Percentiles rank a stretch among this genome's conserved stretches.
phyloP scores from a whole-genome alignment of 148 eudicot species.

The Rhododendron henanense region DNA sequence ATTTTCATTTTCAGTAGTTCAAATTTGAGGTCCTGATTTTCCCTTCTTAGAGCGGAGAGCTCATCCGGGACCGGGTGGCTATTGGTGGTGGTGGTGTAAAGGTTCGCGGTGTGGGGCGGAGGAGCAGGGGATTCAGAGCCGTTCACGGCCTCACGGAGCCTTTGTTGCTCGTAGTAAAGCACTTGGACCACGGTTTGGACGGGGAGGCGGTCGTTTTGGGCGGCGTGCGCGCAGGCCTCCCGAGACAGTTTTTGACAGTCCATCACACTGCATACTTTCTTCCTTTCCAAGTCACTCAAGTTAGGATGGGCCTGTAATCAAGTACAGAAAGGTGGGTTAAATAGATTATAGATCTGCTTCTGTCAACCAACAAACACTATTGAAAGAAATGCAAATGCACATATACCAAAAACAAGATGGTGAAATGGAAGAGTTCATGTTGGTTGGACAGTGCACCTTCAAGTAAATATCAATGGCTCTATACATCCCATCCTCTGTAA shows the following conservation, averaged over 20 bases:
- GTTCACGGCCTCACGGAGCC: conserved; percentile 59
- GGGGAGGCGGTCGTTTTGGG: conserved; percentile 91
- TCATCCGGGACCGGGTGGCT: conserved; percentile 33
- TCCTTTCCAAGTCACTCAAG: conserved; percentile 69
- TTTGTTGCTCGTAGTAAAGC: conserved; percentile 87
- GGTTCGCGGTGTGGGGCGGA: conserved; percentile 8
- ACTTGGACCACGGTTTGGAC: conserved; percentile 90
- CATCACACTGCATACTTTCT: conserved; percentile 87
- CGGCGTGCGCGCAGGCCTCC: conserved; percentile 92
- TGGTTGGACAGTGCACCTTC: conserved; percentile 47
- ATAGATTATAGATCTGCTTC: background rate
- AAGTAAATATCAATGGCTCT: conserved; percentile 83
- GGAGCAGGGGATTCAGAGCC: conserved; percentile 31
- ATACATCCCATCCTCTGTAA: conserved; percentile 84
- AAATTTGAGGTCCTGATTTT: conserved; percentile 75
- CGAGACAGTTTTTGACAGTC: conserved; percentile 93
- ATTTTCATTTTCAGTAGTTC: conserved; percentile 69
- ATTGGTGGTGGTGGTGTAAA: conserved; percentile 11
- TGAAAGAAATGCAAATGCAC: background rate
- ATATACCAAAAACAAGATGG: background rate
- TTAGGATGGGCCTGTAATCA: conserved; percentile 68
- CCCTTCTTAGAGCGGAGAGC: conserved; percentile 39
- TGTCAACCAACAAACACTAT: no score
- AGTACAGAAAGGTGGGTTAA: background rate
- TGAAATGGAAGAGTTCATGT: background rate